Evolutionary conservation across 1,284 basidiomycete species (phyloP).

Genomic region (Mycosarcoma mackinlayi): DNA sequence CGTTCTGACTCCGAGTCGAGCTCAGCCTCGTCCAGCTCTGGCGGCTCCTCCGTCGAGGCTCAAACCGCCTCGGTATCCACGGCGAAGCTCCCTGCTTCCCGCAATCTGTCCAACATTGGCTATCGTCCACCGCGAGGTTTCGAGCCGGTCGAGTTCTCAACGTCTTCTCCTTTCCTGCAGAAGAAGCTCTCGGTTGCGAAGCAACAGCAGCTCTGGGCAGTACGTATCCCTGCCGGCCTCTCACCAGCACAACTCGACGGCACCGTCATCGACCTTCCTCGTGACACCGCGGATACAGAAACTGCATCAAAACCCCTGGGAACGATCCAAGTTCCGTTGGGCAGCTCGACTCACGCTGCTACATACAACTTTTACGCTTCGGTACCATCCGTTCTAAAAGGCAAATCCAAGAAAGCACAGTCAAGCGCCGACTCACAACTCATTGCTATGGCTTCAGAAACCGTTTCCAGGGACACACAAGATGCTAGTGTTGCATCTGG

Average conservation of each 20-base stretch:
- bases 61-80: slow-evolving; percentile 30
- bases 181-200: slow-evolving; percentile 23
- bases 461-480: slow-evolving; percentile 2
- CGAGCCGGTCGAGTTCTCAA: slow-evolving; percentile 27
- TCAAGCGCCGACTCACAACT: slow-evolving; percentile 47
- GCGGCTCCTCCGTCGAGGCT: slow-evolving; percentile 34
- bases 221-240: slow-evolving; percentile 41
- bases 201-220: slow-evolving; percentile 41
- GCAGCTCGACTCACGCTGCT: slow-evolving; percentile 12
- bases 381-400: slow-evolving; percentile 16
- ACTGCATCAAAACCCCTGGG: slow-evolving; percentile 20
- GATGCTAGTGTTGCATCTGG: slow-evolving; percentile 20
- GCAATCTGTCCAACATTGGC: slow-evolving; percentile 34
- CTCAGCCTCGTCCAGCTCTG: slow-evolving; percentile 39
- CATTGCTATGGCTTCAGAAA: slow-evolving; percentile 52
- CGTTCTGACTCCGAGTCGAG: slow-evolving; percentile 40
- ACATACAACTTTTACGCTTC: slow-evolving; percentile 48
- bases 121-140: slow-evolving; percentile 48
- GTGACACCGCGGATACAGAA: slow-evolving; percentile 12
- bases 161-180: slow-evolving; percentile 19
- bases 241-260: slow-evolving; percentile 43
- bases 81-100: slow-evolving; percentile 25
- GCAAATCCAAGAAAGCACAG: slow-evolving; percentile 22
- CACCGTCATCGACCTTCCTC: slow-evolving; percentile 35
- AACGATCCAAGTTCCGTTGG: slow-evolving; percentile 20